Conservation (phyloP, 805 yeast species). For the Zygoascus tannicola region DNA sequence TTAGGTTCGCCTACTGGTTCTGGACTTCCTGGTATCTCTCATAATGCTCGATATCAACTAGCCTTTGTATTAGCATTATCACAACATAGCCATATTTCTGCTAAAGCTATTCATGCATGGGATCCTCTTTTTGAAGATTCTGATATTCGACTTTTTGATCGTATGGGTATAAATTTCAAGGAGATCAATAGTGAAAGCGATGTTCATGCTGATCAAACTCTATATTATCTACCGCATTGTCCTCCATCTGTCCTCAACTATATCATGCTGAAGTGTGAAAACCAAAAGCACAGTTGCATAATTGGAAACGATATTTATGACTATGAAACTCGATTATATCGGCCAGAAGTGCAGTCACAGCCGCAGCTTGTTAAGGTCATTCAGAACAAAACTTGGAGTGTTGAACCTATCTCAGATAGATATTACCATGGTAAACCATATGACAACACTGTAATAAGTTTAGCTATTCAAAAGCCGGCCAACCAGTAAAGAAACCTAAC, state of each 20-base stretch:
- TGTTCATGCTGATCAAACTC: conserved; percentile 16
- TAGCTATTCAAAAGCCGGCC: not conserved
- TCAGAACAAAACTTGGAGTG: not conserved
- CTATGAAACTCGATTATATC: not conserved
- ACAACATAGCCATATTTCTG: conserved; percentile 18
- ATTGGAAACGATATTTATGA: conserved; percentile 1
- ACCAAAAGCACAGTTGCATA: not conserved
- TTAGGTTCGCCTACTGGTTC: conserved; percentile 53
- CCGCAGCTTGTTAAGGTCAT: not conserved
- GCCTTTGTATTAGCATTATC: conserved; percentile 44
- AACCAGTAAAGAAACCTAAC: too few relatives aligned
- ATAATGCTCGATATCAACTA: conserved; percentile 44
- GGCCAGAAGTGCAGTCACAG: not conserved
- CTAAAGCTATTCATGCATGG: conserved; percentile 37
- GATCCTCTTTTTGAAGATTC: conserved; percentile 53
- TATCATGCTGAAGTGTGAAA: conserved; percentile 10
- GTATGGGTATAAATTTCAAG: conserved; percentile 21
- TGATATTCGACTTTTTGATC: conserved; percentile 34
- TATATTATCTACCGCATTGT: conserved; percentile 71
- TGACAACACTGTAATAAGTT: not conserved
- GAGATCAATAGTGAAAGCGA: conserved; percentile 9
- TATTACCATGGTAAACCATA: not conserved
- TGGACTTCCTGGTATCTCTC: conserved; percentile 40
- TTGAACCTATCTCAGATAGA: not conserved
- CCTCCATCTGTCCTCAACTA: conserved; percentile 35